Conservation (phyloP, 2,329 filamentous ascomycete species). For the Alternaria sp. region DNA sequence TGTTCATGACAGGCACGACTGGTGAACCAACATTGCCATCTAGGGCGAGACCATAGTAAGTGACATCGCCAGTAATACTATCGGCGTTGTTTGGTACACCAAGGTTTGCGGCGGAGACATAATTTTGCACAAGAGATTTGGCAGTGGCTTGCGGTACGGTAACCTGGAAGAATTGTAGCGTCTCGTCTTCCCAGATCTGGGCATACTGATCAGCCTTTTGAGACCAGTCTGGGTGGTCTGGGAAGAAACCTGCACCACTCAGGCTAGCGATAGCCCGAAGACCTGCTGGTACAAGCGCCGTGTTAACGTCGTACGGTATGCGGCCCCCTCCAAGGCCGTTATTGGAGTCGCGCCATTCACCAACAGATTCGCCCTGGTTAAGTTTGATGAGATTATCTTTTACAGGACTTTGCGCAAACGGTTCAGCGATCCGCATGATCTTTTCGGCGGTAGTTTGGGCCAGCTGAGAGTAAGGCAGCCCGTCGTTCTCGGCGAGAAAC, state of each 20-base stretch:
- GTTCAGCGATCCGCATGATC: slow-evolving; percentile 64
- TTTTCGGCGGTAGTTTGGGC: slow-evolving; percentile 64
- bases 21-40: slow-evolving; percentile 57
- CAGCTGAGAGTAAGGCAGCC: slow-evolving; percentile 64
- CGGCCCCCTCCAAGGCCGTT: slow-evolving; percentile 69
- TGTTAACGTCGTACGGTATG: slow-evolving; percentile 73
- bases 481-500: slow-evolving; percentile 61
- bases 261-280: slow-evolving; percentile 66
- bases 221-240: slow-evolving; percentile 59
- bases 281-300: slow-evolving; percentile 68
- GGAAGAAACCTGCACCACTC: slow-evolving; percentile 61
- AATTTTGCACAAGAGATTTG: slow-evolving; percentile 58
- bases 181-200: slow-evolving; percentile 69
- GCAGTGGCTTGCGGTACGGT: slow-evolving; percentile 57
- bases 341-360: slow-evolving; percentile 70
- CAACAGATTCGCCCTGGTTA: slow-evolving; percentile 63
- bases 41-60: slow-evolving; percentile 66
- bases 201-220: slow-evolving; percentile 57
- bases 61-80: slow-evolving; percentile 56
- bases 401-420: slow-evolving; percentile 64
- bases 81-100: slow-evolving; percentile 56
- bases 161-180: slow-evolving; percentile 66
- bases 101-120: slow-evolving; percentile 56
- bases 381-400: slow-evolving; percentile 67
- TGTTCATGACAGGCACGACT: slow-evolving; percentile 68